Evolutionary conservation across 2,329 filamentous ascomycete species (phyloP).

Genomic region (Bipolaris victoriae): DNA sequence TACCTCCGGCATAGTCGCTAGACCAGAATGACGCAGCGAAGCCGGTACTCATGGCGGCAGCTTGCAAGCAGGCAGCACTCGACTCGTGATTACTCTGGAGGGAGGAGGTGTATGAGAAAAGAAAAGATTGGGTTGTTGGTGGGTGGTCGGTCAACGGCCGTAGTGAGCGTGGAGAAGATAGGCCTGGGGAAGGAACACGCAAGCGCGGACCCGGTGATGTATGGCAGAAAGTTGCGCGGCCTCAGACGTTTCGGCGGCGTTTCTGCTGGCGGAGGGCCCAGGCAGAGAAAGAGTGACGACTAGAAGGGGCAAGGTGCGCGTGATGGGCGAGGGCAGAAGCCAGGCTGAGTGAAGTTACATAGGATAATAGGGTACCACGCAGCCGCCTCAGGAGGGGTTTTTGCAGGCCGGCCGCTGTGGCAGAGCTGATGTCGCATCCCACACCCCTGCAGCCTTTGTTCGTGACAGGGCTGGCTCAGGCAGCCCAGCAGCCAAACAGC

Average conservation of each 20-base stretch:
- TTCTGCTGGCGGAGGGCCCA: slow-evolving; percentile 13
- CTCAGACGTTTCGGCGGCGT: slow-evolving; percentile 4
- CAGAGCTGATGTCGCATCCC: slow-evolving; percentile 18
- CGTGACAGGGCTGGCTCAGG: slow-evolving; percentile 12
- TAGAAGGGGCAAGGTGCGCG: slow-evolving; percentile 13
- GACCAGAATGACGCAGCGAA: slow-evolving; percentile 99
- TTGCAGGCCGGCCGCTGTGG: slow-evolving; percentile 13
- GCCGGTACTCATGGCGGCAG: slow-evolving; percentile 51
- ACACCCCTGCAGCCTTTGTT: slow-evolving; percentile 14
- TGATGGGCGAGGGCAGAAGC: slow-evolving; percentile 7
- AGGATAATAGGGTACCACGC: background rate
- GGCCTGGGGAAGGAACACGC: slow-evolving; percentile 36
- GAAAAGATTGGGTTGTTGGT: slow-evolving; percentile 11
- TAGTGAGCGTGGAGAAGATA: slow-evolving; percentile 35
- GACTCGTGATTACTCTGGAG: slow-evolving; percentile 22
- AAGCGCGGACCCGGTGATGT: slow-evolving; percentile 21
- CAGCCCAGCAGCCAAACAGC: slow-evolving; percentile 1
- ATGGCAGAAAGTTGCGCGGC: slow-evolving; percentile 21
- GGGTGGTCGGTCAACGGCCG: slow-evolving; percentile 18
- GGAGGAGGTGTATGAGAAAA: slow-evolving; percentile 11
- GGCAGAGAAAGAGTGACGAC: slow-evolving; percentile 11
- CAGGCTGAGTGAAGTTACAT: background rate
- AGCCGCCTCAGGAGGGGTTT: slow-evolving; percentile 16
- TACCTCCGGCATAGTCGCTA: slow-evolving; percentile 92
- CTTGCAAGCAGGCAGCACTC: slow-evolving; percentile 12